Conservation (phyloP, 306 rosid species). For the Nissolia schottii region DNA sequence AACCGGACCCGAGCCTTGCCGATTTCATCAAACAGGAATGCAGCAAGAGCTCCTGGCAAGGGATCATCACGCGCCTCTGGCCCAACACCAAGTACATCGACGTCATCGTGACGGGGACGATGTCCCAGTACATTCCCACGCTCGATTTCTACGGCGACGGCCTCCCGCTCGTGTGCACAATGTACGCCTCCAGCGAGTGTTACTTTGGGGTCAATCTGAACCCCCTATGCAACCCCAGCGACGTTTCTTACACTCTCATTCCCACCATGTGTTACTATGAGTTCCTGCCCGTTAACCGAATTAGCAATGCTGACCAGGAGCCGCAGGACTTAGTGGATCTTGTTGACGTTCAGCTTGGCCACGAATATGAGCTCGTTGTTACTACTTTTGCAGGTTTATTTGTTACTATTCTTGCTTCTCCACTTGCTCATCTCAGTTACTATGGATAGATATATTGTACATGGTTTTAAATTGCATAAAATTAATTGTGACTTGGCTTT, state of each 20-base stretch:
- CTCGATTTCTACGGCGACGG: conserved; percentile 73
- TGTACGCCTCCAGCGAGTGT: conserved; percentile 91
- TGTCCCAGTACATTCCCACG: conserved; percentile 90
- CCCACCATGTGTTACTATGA: conserved; percentile 87
- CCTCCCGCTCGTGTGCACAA: conserved; percentile 82
- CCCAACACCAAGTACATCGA: conserved; percentile 87
- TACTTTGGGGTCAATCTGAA: conserved; percentile 82
- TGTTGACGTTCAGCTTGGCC: conserved; percentile 76
- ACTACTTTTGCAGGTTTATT: conserved; percentile 73
- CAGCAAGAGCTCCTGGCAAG: conserved; percentile 54
- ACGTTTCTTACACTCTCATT: conserved; percentile 79
- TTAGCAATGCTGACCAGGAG: conserved; percentile 44
- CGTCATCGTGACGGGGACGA: conserved; percentile 92
- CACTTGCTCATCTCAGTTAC: background rate
- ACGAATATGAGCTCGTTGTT: conserved; percentile 86
- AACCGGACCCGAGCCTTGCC: conserved; percentile 57
- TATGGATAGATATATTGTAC: background rate
- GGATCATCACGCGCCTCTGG: conserved; percentile 79
- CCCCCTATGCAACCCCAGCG: conserved; percentile 67
- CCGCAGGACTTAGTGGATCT: conserved; percentile 56
- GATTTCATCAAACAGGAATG: conserved; percentile 54
- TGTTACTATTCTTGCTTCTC: background rate
- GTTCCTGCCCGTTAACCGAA: conserved; percentile 56
- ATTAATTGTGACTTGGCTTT: background rate
- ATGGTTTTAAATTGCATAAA: too few relatives aligned